Percentiles rank a stretch among this genome's conserved stretches.
Conservation (phyloP, 2,329 filamentous ascomycete species). For the Fusarium poae region DNA sequence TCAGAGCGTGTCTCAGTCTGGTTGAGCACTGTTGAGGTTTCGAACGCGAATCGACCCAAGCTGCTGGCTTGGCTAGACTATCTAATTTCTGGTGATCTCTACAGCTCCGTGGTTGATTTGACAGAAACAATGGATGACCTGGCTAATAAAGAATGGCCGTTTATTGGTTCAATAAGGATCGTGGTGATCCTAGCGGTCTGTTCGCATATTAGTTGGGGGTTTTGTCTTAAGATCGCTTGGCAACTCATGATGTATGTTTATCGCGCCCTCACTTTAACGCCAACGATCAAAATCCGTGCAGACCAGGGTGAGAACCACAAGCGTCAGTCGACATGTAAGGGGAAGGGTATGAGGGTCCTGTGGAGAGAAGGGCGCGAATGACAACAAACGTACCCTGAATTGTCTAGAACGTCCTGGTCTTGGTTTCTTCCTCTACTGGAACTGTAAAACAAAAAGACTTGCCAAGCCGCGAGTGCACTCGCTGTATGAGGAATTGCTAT, state of each 20-base stretch:
- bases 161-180: conserved; percentile 18
- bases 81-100: background rate
- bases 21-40: background rate
- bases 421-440: conserved; percentile 9
- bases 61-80: background rate
- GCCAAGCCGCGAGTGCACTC: background rate
- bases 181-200: conserved; percentile 2
- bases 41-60: conserved; percentile 12
- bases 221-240: conserved; percentile 14
- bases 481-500: background rate
- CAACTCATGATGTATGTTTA: conserved; percentile 18
- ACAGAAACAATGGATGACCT: conserved; percentile 1
- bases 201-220: conserved; percentile 2
- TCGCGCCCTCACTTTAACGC: conserved; percentile 31
- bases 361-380: conserved; percentile 27
- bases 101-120: conserved; percentile 2
- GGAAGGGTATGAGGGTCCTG: conserved; percentile 12
- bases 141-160: background rate
- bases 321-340: conserved; percentile 19
- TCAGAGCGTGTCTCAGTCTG: background rate
- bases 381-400: conserved; percentile 20
- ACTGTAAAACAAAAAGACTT: conserved; percentile 4
- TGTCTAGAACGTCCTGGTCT: conserved; percentile 15
- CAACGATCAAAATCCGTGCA: conserved; percentile 16
- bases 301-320: conserved; percentile 20